Evolutionary conservation across 176 grass and related monocot genomes (phyloP).

Genomic region (Oryza coarctata): DNA sequence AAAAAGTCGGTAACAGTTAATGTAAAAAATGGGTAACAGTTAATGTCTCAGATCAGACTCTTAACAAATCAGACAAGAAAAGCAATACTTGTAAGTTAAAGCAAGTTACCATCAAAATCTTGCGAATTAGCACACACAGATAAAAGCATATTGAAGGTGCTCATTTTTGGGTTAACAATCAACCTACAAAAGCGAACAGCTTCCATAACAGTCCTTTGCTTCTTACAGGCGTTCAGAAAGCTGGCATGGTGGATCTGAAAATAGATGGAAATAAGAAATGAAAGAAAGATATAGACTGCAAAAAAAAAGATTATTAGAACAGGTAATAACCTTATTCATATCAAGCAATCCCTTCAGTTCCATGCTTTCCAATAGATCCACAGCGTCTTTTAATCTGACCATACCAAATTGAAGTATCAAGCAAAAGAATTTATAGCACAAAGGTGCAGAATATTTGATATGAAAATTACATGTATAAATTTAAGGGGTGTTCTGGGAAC

Average conservation of each 20-base stretch:
- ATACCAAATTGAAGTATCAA: conserved; percentile 26
- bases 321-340: conserved; percentile 66
- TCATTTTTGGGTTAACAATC: conserved; percentile 80
- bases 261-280: conserved; percentile 31
- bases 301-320: conserved; percentile 6
- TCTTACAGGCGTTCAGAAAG: conserved; percentile 92
- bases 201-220: conserved; percentile 63
- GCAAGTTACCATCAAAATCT: conserved; percentile 77
- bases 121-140: conserved; percentile 92
- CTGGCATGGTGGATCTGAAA: conserved; percentile 89
- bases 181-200: conserved; percentile 82
- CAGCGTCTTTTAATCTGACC: conserved; percentile 72
- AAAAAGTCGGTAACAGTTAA: conserved; percentile 28
- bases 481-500: background rate
- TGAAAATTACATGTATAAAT: conserved; percentile 22
- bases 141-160: conserved; percentile 98
- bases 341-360: conserved; percentile 66
- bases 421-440: background rate
- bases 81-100: conserved; percentile 12
- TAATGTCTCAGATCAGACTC: conserved; percentile 17
- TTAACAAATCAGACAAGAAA: conserved; percentile 23
- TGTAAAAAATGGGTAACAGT: conserved; percentile 23
- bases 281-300: conserved; percentile 21
- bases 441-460: conserved; percentile 20
- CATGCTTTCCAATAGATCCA: conserved; percentile 76